Percentiles rank a stretch among this genome's conserved stretches.
Evolutionary conservation across 179 eudicot species (phyloP).

Genomic region (Beta lomatogona): DNA sequence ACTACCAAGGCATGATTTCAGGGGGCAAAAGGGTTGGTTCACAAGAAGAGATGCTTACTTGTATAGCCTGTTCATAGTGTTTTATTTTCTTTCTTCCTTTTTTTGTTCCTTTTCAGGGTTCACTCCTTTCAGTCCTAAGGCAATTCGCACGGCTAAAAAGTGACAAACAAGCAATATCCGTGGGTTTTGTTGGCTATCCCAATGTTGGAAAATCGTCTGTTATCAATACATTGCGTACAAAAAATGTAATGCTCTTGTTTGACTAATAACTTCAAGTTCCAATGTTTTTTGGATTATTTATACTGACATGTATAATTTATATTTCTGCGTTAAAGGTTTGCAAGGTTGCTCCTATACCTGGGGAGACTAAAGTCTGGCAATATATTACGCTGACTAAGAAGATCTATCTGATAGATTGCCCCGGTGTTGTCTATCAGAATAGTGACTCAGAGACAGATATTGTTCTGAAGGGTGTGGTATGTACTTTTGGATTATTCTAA

Average conservation of each 20-base stretch:
- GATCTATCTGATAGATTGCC: slow-evolving; percentile 94
- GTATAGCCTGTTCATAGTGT: not conserved
- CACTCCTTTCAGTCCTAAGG: slow-evolving; percentile 89
- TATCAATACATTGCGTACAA: slow-evolving; percentile 91
- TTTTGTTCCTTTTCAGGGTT: slow-evolving; percentile 50
- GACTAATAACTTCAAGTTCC: not conserved
- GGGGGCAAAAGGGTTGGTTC: not conserved
- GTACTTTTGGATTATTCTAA: slow-evolving; percentile 24
- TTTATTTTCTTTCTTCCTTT: not conserved
- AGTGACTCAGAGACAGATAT: slow-evolving; percentile 89
- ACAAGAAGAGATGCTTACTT: not conserved
- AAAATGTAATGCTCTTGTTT: slow-evolving; percentile 56
- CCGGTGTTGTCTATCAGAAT: slow-evolving; percentile 93
- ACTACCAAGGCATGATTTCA: not conserved
- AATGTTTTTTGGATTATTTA: not conserved
- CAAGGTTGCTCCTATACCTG: slow-evolving; percentile 99
- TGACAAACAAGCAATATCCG: slow-evolving; percentile 97
- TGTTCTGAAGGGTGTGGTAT: slow-evolving; percentile 98
- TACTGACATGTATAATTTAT: not conserved
- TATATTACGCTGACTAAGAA: slow-evolving; percentile 94
- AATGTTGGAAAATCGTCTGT: slow-evolving; percentile 99
- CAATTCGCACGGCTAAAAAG: slow-evolving; percentile 90
- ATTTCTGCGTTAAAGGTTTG: slow-evolving; percentile 59
- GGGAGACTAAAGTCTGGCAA: slow-evolving; percentile 99
- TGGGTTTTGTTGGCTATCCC: slow-evolving; percentile 97